Base-by-base conservation (phyloP, 495 filamentous ascomycete genomes). In the Chaetomidium leptoderma region DNA sequence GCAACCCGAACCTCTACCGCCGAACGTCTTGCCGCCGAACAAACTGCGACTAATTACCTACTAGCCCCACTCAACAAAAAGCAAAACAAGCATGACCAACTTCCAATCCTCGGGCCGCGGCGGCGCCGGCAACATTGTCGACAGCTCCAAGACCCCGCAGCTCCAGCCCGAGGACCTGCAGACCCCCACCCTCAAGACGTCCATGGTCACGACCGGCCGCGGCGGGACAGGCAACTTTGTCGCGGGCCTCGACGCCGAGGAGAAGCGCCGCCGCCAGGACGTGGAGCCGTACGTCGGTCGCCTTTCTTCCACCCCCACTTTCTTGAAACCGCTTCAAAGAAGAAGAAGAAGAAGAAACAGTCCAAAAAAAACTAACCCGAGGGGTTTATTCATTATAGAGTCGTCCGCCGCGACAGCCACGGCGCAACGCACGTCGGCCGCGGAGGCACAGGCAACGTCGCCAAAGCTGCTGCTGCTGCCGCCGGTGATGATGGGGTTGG, bases 221-320 rank as follows among this genome's bases (percentile, higher is more conserved):
- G 79, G 81, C 4, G 77, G 77, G 36, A 72, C 72, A 10, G 89
- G 88, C 23, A 92, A 92, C 71, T 91, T 92, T 86, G 77, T 84
- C 19, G 72, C 72, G 53, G 80, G 83, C 62, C 81, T 81, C 51
- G 85, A 91, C 59, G 83, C 84, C 4, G 73, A 78, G 17, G 73
- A 90, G 61, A 89, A 92, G 39, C 83, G 92, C 51, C 77, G 81
- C 44, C 85, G 83, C 33, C 92, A 97, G 70, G 92, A 96, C 67
- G 89, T 96, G 54, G 83, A 76, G 27, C 76, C 83, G 74, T 78
- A 72, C 59, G 77, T 69, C 37, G 2, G 27, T n/a, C n/a, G n/a
- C n/a, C n/a, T n/a, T n/a, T 17, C 37, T 9, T 16, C 29, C 14
- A 17, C 10, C 16, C 24, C 11, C 0, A 8, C 32, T 2, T 11